These are phyloP conservation scores for Quercus glauca DNA, from an alignment of 306 rosid genomes.

Conservation along the genomic window DNA sequence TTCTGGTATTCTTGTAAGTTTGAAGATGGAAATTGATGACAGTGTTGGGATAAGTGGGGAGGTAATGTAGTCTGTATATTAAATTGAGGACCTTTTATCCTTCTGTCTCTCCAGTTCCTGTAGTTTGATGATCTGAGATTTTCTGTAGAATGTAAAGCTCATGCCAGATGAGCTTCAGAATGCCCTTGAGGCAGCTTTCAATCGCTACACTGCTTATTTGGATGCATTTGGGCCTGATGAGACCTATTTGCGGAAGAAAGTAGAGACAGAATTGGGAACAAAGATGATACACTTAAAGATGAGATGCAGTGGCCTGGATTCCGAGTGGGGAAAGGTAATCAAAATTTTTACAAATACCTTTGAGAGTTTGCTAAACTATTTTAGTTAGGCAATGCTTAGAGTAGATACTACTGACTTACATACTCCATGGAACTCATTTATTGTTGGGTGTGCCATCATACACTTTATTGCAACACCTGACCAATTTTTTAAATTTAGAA, in stretches of 20 bases:
- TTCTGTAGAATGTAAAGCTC: conserved; percentile 62
- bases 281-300: conserved; percentile 86
- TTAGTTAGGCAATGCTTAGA: not conserved
- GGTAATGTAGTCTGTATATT: conserved; percentile 37
- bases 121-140: conserved; percentile 20
- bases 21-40: conserved; percentile 90
- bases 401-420: not conserved
- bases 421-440: not conserved
- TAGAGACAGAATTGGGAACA: conserved; percentile 84
- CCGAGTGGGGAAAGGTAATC: conserved; percentile 95
- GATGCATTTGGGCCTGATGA: conserved; percentile 84
- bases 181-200: conserved; percentile 53
- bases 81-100: not conserved
- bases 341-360: not conserved
- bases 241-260: conserved; percentile 82
- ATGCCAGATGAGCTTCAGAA: conserved; percentile 52
- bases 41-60: conserved; percentile 76
- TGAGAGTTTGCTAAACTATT: not conserved
- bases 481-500: not conserved
- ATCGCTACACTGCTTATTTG: conserved; percentile 76
- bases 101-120: not conserved
- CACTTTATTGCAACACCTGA: not conserved
- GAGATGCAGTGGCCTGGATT: conserved; percentile 79
- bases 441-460: not conserved
- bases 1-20: conserved; percentile 48